Evolutionary conservation across 345 rosid genomes (phyloP), one percentile per base, ranked within the genome.

Genomic region (Cardamine chenopodiifolia): DNA sequence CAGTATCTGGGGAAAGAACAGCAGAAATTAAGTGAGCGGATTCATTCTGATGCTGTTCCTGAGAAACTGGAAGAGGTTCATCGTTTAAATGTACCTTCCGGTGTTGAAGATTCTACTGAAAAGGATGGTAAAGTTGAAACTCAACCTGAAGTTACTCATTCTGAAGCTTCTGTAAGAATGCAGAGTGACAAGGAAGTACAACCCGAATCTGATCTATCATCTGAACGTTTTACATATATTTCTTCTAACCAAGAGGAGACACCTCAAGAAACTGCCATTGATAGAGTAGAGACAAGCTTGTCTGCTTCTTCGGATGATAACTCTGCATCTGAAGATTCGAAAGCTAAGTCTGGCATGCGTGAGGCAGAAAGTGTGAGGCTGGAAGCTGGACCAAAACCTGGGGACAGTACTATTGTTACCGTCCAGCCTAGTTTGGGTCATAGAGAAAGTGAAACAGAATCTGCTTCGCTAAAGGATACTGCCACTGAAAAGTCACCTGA

Each of bases 101-200:
- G 61, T 35, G 66, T 49, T 68, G 84, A 78, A 66, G 88, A 75
- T 63, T 79, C 81, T 55, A 28, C 63, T 13, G 74, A 76, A 59
- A 69, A 55, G 26, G 85, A 83, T 67, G 73, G 56, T 66, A 75
- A 83, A 78, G 82, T 53, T 66, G 82, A 79, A 68, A 68, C 63
- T 39, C 72, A 69, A 53, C 68, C 75, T 49, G 70, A 78, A 82
- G 44, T 55, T 50, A 63, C 78, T 62, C 81, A 58, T 63, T 73
- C 80, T 67, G 83, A 79, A 76, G 62, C 81, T 58, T 35, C 64
- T 29, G 69, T n/a, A 20, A 82, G 68, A 35, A 55, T 53, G 28
- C 78, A 72, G 70, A 62, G 49, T 62, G 84, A 79, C 44, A 19
- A 66, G 59, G 72, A 71, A 29, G 70, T 67, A 61, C 71, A 78